phyloP scores from a whole-genome alignment of 495 filamentous ascomycete species.

The Aspergillus indologenus region DNA sequence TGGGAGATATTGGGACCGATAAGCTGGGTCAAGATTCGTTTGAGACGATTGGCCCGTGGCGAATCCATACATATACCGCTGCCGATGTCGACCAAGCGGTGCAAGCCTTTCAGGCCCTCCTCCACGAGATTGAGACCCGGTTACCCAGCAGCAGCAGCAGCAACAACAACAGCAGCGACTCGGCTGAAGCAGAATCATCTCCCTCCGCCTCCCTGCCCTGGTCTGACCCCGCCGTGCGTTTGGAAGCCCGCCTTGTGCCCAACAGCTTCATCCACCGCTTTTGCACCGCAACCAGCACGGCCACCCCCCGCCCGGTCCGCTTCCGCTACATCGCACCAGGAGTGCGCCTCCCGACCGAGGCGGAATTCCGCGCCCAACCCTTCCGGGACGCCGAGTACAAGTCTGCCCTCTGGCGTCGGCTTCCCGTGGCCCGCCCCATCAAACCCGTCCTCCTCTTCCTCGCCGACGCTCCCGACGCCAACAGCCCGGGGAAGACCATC shows the following conservation, averaged over 20 bases:
- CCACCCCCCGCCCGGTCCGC: background rate
- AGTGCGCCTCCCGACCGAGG: no score
- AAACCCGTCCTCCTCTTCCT: background rate
- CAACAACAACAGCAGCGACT: no score
- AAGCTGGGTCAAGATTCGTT: background rate
- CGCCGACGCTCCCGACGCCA: background rate
- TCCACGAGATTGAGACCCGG: background rate
- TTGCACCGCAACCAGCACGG: background rate
- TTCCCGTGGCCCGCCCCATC: background rate
- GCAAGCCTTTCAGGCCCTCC: background rate
- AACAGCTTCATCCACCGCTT: background rate
- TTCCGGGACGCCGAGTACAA: no score
- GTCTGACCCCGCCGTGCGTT: background rate
- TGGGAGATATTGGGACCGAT: background rate
- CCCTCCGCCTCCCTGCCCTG: background rate
- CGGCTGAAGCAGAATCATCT: no score
- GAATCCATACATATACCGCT: background rate
- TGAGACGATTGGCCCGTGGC: slow-evolving; percentile 1
- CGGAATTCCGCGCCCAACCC: no score
- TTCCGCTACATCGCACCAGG: slow-evolving; percentile 5
- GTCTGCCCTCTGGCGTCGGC: no score
- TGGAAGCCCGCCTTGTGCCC: background rate
- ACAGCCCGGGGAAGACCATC: background rate
- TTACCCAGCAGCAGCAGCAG: background rate
- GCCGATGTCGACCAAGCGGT: background rate